Evolutionary conservation across 176 grass and related monocot species (phyloP).

Genomic region (Triticum aestivum): IWGSC_CS_RefSeq_v2.1 NC_057809.1:237652329-237652828

Average conservation of each 20-base stretch:
- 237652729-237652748: too few relatives aligned
- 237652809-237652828: too few relatives aligned
- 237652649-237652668: too few relatives aligned
- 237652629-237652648: too few relatives aligned
- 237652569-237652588: constrained; percentile 11
- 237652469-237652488: neutral
- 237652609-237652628: too few relatives aligned
- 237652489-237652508: neutral
- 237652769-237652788: too few relatives aligned
- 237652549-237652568: neutral
- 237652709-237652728: too few relatives aligned
- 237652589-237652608: neutral
- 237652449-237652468: neutral
- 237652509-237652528: neutral
- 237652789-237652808: too few relatives aligned
- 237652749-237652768: too few relatives aligned
- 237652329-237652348: constrained; percentile 1
- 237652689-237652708: too few relatives aligned
- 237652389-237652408: neutral
- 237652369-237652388: constrained; percentile 5
- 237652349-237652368: neutral
- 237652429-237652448: neutral
- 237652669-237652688: too few relatives aligned
- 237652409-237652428: constrained; percentile 1
- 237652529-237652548: neutral